phyloP scores from a whole-genome alignment of 768 basidiomycete species.

The Leccinum obscurum region DNA sequence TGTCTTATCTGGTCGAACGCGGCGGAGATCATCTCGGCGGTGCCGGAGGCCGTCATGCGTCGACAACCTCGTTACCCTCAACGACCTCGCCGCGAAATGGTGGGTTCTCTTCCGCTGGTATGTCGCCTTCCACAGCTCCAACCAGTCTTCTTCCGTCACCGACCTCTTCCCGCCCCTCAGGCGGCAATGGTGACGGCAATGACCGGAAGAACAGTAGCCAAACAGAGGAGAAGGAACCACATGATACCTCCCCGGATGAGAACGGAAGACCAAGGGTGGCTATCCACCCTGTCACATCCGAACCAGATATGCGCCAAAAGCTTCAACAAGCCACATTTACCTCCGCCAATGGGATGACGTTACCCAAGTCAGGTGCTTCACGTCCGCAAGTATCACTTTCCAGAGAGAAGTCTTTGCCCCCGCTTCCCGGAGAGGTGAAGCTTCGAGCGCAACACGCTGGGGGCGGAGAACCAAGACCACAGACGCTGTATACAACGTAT shows the following conservation, averaged over 20 bases:
- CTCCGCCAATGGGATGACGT: constrained; percentile 32
- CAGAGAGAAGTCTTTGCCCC: constrained; percentile 77
- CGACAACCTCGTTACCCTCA: constrained; percentile 69
- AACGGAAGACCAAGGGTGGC: constrained; percentile 39
- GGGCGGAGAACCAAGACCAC: constrained; percentile 52
- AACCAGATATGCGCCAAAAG: constrained; percentile 60
- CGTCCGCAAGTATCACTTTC: constrained; percentile 30
- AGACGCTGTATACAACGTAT: constrained; percentile 62
- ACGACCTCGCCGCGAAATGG: constrained; percentile 55
- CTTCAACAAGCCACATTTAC: constrained; percentile 38
- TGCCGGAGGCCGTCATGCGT: constrained; percentile 52
- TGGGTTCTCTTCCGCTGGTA: constrained; percentile 54
- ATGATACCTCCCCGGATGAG: constrained; percentile 30
- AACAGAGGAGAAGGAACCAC: constrained; percentile 46
- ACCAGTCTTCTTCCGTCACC: constrained; percentile 77
- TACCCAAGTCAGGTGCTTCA: constrained; percentile 23
- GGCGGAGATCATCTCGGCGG: constrained; percentile 51
- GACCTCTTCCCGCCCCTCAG: constrained; percentile 66
- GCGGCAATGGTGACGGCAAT: constrained; percentile 53
- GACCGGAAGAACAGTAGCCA: constrained; percentile 42
- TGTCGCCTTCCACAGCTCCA: constrained; percentile 74
- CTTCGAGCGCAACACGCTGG: constrained; percentile 37
- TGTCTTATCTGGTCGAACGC: constrained; percentile 78
- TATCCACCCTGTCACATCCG: constrained; percentile 57
- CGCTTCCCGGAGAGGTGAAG: constrained; percentile 61